phyloP scores from a whole-genome alignment of 257 asterid species.

The Solanum arcanum region DNA sequence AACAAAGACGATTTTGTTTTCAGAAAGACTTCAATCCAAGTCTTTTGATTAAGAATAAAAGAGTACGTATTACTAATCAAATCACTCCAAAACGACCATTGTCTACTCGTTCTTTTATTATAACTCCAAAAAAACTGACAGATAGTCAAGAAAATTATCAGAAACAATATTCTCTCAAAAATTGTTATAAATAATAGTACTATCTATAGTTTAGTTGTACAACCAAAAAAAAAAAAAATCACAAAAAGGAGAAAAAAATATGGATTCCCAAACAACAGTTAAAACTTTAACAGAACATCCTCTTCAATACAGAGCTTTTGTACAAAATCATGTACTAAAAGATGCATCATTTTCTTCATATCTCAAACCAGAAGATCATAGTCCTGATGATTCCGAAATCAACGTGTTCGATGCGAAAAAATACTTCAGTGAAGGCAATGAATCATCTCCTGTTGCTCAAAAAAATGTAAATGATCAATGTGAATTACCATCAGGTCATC shows the following conservation, averaged over 20 bases:
- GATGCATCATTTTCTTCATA: conserved; percentile 55
- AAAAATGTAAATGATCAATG: neutral
- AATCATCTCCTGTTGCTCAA: neutral
- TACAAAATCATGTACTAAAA: conserved; percentile 2
- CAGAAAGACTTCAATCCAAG: too few species aligned
- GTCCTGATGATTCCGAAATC: conserved; percentile 42
- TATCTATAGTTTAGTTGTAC: neutral
- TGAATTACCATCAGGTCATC: neutral
- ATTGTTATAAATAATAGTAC: neutral
- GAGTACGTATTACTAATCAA: too few species aligned
- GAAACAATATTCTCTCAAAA: neutral
- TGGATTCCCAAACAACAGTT: conserved; percentile 38
- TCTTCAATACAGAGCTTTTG: conserved; percentile 23
- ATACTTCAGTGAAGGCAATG: conserved; percentile 54
- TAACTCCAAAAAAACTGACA: neutral
- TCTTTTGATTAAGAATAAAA: too few species aligned
- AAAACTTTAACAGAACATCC: conserved; percentile 33
- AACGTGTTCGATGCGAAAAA: conserved; percentile 82
- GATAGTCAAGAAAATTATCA: neutral
- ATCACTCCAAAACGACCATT: neutral
- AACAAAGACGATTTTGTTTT: too few species aligned
- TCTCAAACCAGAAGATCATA: conserved; percentile 18
- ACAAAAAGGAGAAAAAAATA: neutral
- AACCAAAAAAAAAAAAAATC: neutral
- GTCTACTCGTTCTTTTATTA: neutral